Evolutionary conservation across 169 alveolate genomes (phyloP).

Genomic region (Blepharisma undulans): DNA sequence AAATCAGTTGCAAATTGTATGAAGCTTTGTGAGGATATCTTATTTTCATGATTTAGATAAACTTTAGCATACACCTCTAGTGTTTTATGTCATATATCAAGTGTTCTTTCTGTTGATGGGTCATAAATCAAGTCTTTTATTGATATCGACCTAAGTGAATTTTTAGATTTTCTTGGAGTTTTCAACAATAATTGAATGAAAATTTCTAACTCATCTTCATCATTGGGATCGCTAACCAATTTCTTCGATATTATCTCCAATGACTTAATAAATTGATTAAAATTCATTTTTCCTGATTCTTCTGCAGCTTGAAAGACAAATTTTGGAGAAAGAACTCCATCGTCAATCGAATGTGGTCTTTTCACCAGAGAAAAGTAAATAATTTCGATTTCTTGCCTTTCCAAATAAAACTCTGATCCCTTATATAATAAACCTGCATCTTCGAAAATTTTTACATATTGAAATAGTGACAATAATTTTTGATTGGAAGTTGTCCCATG

Average conservation of each 20-base stretch:
- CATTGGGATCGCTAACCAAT: background rate
- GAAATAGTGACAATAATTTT: background rate
- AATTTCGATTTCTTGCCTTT: background rate
- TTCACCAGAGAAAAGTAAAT: background rate
- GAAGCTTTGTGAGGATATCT: background rate
- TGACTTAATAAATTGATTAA: background rate
- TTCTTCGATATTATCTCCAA: background rate
- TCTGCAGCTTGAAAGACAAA: background rate
- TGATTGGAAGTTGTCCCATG: background rate
- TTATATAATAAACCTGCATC: background rate
- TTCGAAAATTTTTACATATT: background rate
- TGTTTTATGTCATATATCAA: background rate
- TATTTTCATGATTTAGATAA: background rate
- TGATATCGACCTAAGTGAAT: background rate
- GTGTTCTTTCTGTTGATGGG: background rate
- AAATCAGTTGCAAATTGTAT: background rate
- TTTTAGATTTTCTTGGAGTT: background rate
- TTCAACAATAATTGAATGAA: background rate
- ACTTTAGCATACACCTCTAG: background rate
- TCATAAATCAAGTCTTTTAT: background rate
- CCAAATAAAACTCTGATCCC: background rate
- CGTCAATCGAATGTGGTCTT: background rate
- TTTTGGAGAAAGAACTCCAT: background rate
- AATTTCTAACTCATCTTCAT: background rate
- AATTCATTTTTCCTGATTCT: background rate